Evolutionary conservation across 495 filamentous ascomycete species (phyloP).

Genomic region (Aspergillus panamensis): DNA sequence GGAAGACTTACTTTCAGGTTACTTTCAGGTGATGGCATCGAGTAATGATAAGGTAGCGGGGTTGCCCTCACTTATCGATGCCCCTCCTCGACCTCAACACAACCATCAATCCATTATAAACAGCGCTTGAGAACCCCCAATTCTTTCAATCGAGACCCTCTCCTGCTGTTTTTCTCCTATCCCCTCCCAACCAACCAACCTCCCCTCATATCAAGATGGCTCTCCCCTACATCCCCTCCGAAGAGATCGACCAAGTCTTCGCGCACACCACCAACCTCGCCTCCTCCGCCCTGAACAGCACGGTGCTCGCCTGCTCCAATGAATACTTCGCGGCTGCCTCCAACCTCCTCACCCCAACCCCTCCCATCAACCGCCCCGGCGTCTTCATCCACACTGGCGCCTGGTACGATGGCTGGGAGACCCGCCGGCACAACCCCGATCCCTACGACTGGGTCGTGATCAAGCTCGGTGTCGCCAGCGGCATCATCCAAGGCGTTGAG

Average conservation of each 20-base stretch:
- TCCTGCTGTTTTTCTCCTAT: neutral
- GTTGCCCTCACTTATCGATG: neutral
- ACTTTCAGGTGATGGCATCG: constrained; percentile 3
- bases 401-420: constrained; percentile 98
- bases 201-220: constrained; percentile 6
- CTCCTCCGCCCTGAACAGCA: constrained; percentile 67
- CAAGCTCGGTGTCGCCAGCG: constrained; percentile 73
- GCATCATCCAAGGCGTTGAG: constrained; percentile 73
- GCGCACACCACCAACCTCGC: constrained; percentile 63
- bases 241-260: constrained; percentile 70
- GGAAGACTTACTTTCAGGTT: no score
- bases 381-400: constrained; percentile 82
- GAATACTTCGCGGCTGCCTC: constrained; percentile 84
- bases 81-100: neutral
- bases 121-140: neutral
- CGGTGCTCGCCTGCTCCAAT: constrained; percentile 73
- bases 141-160: neutral
- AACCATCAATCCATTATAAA: constrained; percentile 1
- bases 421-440: constrained; percentile 75
- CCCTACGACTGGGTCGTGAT: constrained; percentile 84
- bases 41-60: constrained; percentile 9
- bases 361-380: constrained; percentile 72
- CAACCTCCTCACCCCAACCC: constrained; percentile 72
- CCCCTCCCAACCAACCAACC: neutral
- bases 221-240: constrained; percentile 40